A percentile compares a stretch with the other conserved stretches of the same genome.
phyloP scores from a whole-genome alignment of 139 green algal species.

The Chloropicon primus region DNA sequence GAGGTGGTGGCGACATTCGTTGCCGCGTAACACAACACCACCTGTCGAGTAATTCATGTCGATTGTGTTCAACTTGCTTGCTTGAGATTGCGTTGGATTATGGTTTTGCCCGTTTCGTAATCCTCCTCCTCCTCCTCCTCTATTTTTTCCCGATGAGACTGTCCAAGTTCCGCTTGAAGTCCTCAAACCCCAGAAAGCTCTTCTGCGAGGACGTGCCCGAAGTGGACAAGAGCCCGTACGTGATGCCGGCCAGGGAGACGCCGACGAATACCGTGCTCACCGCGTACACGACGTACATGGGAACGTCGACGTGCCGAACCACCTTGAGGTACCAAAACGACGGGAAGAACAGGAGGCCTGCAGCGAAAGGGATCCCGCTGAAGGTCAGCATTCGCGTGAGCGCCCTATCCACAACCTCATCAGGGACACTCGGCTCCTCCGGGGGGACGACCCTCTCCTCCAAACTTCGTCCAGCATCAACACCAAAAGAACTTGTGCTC shows the following conservation, averaged over 20 bases:
- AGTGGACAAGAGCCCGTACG: conserved; percentile 20
- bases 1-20: background rate
- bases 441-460: background rate
- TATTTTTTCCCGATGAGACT: too few species aligned
- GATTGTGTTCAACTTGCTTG: too few species aligned
- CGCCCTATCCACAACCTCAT: conserved; percentile 25
- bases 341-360: conserved; percentile 22
- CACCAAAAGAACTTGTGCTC: too few species aligned
- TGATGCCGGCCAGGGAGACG: conserved; percentile 14
- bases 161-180: background rate
- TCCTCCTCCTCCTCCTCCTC: too few species aligned
- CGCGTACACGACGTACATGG: conserved; percentile 17
- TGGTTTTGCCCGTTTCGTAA: too few species aligned
- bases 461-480: background rate
- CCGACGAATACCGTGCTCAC: conserved; percentile 13
- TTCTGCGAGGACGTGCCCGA: background rate
- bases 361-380: conserved; percentile 14
- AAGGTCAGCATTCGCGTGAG: conserved; percentile 14
- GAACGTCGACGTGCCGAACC: conserved; percentile 22
- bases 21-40: too few species aligned
- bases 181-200: background rate
- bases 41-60: too few species aligned
- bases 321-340: conserved; percentile 28
- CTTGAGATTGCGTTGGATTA: too few species aligned
- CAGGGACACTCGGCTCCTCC: conserved; percentile 7